Conservation (phyloP, 805 yeast species). For the Starmera dryadoides region DNA sequence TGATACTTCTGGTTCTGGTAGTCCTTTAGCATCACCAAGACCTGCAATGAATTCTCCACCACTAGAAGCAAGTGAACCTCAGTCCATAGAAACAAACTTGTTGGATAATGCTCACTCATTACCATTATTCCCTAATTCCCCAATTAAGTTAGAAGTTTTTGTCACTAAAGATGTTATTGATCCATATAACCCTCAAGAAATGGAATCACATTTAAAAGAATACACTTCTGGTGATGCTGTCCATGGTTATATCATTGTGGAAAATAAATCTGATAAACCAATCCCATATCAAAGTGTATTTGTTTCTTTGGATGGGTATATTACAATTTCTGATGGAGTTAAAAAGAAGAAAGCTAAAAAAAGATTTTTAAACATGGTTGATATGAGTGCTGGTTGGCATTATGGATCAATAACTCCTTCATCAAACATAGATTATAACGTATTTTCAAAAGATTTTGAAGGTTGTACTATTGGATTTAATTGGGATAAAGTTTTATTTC, state of each 20-base stretch:
- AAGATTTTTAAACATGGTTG: conserved; percentile 41
- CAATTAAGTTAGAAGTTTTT: conserved; percentile 41
- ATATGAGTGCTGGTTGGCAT: conserved; percentile 45
- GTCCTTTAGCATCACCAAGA: conserved; percentile 1
- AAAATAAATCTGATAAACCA: conserved; percentile 30
- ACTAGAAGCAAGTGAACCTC: no score
- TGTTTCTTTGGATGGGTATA: conserved; percentile 47
- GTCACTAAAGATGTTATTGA: conserved; percentile 45
- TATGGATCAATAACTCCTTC: conserved; percentile 21
- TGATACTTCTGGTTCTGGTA: no score
- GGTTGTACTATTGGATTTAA: conserved; percentile 34
- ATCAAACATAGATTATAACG: background rate
- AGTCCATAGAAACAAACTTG: no score
- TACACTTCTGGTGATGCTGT: conserved; percentile 50
- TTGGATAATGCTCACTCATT: conserved; percentile 45
- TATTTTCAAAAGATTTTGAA: conserved; percentile 12
- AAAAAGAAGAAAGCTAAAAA: conserved; percentile 15
- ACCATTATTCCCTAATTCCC: conserved; percentile 24
- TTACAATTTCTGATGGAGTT: conserved; percentile 18
- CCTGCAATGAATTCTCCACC: no score
- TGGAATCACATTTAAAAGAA: conserved; percentile 31
- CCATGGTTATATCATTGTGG: conserved; percentile 40
- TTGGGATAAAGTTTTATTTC: conserved; percentile 35
- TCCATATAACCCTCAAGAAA: conserved; percentile 32
- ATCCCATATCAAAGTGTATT: conserved; percentile 53